Percentiles rank a stretch among this genome's conserved stretches.
phyloP scores from a whole-genome alignment of 192 early-diverging fungal genomes.

The Rhizophagus sp. region DNA sequence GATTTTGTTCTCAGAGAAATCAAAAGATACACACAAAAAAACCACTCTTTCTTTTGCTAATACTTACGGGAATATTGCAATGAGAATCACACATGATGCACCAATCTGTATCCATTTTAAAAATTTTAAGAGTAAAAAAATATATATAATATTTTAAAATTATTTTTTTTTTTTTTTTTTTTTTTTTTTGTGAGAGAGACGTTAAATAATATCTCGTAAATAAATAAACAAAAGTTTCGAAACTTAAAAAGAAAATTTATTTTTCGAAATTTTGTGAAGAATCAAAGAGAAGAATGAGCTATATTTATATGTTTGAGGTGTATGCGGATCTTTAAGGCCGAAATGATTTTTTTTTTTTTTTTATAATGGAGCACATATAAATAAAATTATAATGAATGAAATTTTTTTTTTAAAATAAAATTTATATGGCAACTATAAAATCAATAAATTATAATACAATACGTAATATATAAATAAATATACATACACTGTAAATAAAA shows the following conservation, averaged over 20 bases:
- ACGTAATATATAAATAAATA: too few species aligned
- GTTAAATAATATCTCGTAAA: background rate
- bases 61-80: constrained; percentile 23
- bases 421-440: too few species aligned
- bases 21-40: too few species aligned
- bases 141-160: background rate
- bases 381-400: too few species aligned
- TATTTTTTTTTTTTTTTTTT: background rate
- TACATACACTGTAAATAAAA: too few species aligned
- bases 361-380: too few species aligned
- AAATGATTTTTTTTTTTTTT: too few species aligned
- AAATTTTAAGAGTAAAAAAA: background rate
- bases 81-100: constrained; percentile 22
- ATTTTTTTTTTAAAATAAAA: too few species aligned
- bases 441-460: too few species aligned
- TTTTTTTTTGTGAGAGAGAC: background rate
- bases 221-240: background rate
- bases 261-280: background rate
- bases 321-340: too few species aligned
- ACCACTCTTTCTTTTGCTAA: background rate
- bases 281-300: background rate
- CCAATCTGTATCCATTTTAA: constrained; percentile 19
- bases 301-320: background rate
- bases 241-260: background rate
- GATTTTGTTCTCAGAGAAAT: background rate